Evolutionary conservation across 768 basidiomycete genomes (phyloP).

Genomic region (Coprinellus aureogranulatus): DNA sequence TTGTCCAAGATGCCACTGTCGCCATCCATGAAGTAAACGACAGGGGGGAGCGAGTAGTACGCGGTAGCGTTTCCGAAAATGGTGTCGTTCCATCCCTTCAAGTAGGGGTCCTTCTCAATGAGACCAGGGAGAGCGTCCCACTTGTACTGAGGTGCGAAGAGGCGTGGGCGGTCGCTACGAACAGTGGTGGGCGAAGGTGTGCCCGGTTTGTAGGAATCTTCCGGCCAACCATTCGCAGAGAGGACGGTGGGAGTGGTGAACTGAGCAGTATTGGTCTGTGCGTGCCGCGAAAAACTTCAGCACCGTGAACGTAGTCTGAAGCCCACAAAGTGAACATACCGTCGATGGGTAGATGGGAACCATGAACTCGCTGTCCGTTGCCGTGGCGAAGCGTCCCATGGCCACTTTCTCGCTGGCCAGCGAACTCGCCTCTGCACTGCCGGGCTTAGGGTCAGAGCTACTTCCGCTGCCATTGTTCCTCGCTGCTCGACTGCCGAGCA

Average conservation of each 20-base stretch:
- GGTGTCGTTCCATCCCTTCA: slow-evolving; percentile 82
- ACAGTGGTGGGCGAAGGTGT: slow-evolving; percentile 55
- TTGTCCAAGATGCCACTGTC: slow-evolving; percentile 88
- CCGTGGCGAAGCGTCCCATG: slow-evolving; percentile 68
- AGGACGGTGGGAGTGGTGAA: slow-evolving; percentile 72
- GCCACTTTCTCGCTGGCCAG: slow-evolving; percentile 56
- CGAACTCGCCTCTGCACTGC: slow-evolving; percentile 50
- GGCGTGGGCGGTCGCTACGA: slow-evolving; percentile 79
- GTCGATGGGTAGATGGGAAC: slow-evolving; percentile 86
- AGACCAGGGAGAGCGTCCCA: slow-evolving; percentile 78
- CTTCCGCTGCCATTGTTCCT: slow-evolving; percentile 42
- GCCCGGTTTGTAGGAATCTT: slow-evolving; percentile 69
- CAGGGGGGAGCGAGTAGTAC: slow-evolving; percentile 59
- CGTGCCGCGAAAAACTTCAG: slow-evolving; percentile 8
- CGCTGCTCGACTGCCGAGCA: slow-evolving; percentile 63
- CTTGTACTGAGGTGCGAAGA: slow-evolving; percentile 88
- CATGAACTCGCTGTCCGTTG: slow-evolving; percentile 76
- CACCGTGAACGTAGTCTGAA: background rate
- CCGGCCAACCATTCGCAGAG: slow-evolving; percentile 67
- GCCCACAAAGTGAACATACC: slow-evolving; percentile 45
- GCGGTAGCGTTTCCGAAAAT: slow-evolving; percentile 84
- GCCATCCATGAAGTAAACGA: slow-evolving; percentile 72
- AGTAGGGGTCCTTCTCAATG: slow-evolving; percentile 80
- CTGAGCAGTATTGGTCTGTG: slow-evolving; percentile 69
- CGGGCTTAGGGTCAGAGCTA: slow-evolving; percentile 35